Percentiles rank a stretch among this genome's conserved stretches.
Evolutionary conservation across 495 filamentous ascomycete genomes (phyloP).

Genomic region (Articulospora tetracladia): DNA sequence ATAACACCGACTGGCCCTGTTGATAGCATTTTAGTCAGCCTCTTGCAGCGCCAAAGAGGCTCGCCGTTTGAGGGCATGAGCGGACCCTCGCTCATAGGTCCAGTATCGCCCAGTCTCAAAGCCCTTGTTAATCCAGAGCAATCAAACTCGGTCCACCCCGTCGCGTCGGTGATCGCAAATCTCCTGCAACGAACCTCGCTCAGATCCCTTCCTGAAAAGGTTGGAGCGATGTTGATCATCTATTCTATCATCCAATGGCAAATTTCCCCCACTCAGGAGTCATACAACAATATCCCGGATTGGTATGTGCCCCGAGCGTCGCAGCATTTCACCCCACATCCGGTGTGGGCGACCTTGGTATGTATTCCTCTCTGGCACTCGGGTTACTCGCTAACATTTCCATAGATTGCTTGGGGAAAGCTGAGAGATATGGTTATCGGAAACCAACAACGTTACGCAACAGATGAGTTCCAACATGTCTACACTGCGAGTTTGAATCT

Average conservation of each 20-base stretch:
- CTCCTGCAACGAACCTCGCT: slow-evolving; percentile 12
- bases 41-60: slow-evolving; percentile 10
- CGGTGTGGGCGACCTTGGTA: slow-evolving; percentile 21
- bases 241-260: slow-evolving; percentile 24
- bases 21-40: slow-evolving; percentile 11
- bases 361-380: background rate
- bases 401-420: slow-evolving; percentile 19
- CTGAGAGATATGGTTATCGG: slow-evolving; percentile 28
- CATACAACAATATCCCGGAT: slow-evolving; percentile 20
- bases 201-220: slow-evolving; percentile 3
- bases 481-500: slow-evolving; percentile 21
- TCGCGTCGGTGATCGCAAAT: slow-evolving; percentile 9
- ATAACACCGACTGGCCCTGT: slow-evolving; percentile 11
- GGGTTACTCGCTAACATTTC: background rate
- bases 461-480: slow-evolving; percentile 25
- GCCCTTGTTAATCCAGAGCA: slow-evolving; percentile 11
- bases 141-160: slow-evolving; percentile 2
- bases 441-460: slow-evolving; percentile 25
- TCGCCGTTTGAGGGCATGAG: slow-evolving; percentile 2
- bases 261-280: slow-evolving; percentile 18
- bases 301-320: slow-evolving; percentile 19
- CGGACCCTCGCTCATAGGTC: background rate
- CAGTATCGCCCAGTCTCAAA: slow-evolving; percentile 9
- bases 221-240: slow-evolving; percentile 2
- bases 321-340: slow-evolving; percentile 25